Evolutionary conservation across 768 basidiomycete species (phyloP).

Genomic region (Lentinula detonsa): DNA sequence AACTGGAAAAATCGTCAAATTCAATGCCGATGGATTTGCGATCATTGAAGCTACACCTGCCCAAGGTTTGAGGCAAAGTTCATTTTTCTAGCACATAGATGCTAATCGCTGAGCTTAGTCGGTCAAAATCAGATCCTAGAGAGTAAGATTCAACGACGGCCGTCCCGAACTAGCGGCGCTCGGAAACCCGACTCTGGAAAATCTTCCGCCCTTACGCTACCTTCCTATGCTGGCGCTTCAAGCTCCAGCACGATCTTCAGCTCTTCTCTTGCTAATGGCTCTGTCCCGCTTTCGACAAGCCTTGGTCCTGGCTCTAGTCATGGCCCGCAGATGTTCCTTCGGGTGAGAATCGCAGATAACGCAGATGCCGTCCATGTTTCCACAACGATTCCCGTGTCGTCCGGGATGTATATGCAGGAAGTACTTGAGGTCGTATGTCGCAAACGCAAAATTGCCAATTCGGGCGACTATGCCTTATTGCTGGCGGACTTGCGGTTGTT

Average conservation of each 20-base stretch:
- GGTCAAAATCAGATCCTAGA: slow-evolving; percentile 80
- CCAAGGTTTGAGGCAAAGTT: slow-evolving; percentile 47
- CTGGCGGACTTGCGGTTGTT: slow-evolving; percentile 64
- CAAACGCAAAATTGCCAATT: slow-evolving; percentile 57
- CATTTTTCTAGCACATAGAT: background rate
- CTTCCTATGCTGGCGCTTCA: slow-evolving; percentile 21
- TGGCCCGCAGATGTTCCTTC: slow-evolving; percentile 79
- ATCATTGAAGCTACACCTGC: slow-evolving; percentile 68
- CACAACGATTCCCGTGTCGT: slow-evolving; percentile 90
- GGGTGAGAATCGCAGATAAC: slow-evolving; percentile 74
- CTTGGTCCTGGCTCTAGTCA: slow-evolving; percentile 65
- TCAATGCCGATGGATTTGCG: slow-evolving; percentile 87
- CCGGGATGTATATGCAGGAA: slow-evolving; percentile 97
- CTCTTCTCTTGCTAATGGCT: slow-evolving; percentile 15
- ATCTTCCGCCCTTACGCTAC: slow-evolving; percentile 27
- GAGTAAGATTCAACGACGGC: slow-evolving; percentile 42
- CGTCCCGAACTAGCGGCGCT: slow-evolving; percentile 45
- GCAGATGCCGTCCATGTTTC: slow-evolving; percentile 81
- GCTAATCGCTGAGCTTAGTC: slow-evolving; percentile 15
- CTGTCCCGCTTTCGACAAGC: slow-evolving; percentile 56
- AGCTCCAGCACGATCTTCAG: slow-evolving; percentile 19
- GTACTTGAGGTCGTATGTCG: slow-evolving; percentile 81
- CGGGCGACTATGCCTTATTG: slow-evolving; percentile 81
- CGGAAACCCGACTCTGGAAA: slow-evolving; percentile 16
- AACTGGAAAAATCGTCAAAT: slow-evolving; percentile 77